Percentiles rank a stretch among this genome's conserved stretches.
Evolutionary conservation across 176 grass and related monocot species (phyloP).

Genomic region (Metroxylon sagu): DNA sequence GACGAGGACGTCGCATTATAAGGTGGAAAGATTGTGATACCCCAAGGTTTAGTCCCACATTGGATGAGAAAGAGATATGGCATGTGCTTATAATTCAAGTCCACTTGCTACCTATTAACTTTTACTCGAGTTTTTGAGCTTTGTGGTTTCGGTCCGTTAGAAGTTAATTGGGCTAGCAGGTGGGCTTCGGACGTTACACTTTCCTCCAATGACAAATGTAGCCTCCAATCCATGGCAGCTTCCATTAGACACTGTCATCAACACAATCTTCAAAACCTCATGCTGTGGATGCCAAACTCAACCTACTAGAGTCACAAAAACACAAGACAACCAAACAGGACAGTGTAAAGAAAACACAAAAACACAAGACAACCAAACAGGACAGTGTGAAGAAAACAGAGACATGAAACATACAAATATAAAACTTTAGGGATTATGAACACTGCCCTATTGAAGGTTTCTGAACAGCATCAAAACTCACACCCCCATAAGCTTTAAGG

Average conservation of each 20-base stretch:
- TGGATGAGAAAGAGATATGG: too few species aligned
- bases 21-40: too few species aligned
- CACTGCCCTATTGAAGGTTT: slow-evolving; percentile 51
- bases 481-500: slow-evolving; percentile 61
- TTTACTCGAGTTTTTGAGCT: too few species aligned
- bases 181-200: too few species aligned
- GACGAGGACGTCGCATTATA: too few species aligned
- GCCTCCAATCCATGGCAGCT: neutral
- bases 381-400: slow-evolving; percentile 76
- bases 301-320: slow-evolving; percentile 46
- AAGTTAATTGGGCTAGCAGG: too few species aligned
- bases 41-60: too few species aligned
- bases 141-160: too few species aligned
- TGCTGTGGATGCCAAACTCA: slow-evolving; percentile 51
- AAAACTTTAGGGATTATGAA: slow-evolving; percentile 20
- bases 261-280: slow-evolving; percentile 11
- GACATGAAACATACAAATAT: slow-evolving; percentile 8
- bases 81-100: too few species aligned
- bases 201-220: slow-evolving; percentile 8
- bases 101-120: too few species aligned
- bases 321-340: slow-evolving; percentile 41
- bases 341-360: slow-evolving; percentile 70
- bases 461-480: slow-evolving; percentile 33
- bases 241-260: neutral
- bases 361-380: slow-evolving; percentile 45